Evolutionary conservation across 2,329 filamentous ascomycete genomes (phyloP).

Genomic region (Aureobasidium sp.): DNA sequence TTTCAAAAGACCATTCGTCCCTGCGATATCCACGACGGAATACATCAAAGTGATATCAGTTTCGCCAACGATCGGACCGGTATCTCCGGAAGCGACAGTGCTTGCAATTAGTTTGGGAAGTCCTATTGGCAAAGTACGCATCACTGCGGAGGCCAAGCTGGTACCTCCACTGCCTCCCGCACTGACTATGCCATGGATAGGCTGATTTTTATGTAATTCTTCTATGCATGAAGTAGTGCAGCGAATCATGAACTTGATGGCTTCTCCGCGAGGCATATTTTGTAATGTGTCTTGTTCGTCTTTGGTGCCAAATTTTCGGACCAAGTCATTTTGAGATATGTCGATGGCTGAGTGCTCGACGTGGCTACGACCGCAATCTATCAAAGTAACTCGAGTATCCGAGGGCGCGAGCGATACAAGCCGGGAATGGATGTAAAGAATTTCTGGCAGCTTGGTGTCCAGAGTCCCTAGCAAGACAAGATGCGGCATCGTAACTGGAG

Average conservation of each 20-base stretch:
- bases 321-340: conserved; percentile 39
- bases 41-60: conserved; percentile 65
- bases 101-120: conserved; percentile 65
- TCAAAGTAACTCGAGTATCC: conserved; percentile 38
- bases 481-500: conserved; percentile 26
- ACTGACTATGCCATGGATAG: conserved; percentile 50
- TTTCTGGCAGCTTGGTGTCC: conserved; percentile 57
- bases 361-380: conserved; percentile 50
- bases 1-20: conserved; percentile 53
- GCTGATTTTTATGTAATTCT: conserved; percentile 40
- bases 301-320: conserved; percentile 29
- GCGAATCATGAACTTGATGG: conserved; percentile 50
- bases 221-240: conserved; percentile 41
- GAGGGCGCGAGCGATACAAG: conserved; percentile 27
- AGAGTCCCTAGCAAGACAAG: conserved; percentile 56
- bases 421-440: conserved; percentile 47
- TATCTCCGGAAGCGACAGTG: conserved; percentile 62
- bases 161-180: conserved; percentile 60
- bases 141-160: conserved; percentile 52
- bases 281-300: conserved; percentile 25
- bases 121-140: conserved; percentile 57
- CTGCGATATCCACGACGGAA: conserved; percentile 63
- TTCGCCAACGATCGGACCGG: conserved; percentile 57
- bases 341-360: conserved; percentile 41
- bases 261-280: conserved; percentile 45